phyloP scores from a whole-genome alignment of 177 flowering plant species.

The Vitis hybrid region DNA sequence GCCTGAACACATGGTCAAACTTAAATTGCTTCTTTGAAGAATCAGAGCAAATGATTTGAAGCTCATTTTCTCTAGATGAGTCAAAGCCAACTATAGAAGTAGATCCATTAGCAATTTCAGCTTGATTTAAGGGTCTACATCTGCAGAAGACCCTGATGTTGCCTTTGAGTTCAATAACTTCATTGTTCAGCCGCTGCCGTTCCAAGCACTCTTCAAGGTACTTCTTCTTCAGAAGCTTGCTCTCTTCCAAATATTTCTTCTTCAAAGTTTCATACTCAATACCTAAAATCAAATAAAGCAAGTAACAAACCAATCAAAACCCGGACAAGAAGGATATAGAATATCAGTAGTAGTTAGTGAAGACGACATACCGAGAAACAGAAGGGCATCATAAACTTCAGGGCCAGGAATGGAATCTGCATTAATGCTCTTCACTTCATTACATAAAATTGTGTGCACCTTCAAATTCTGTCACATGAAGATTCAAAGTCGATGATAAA shows the following conservation, averaged over 20 bases:
- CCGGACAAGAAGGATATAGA: neutral
- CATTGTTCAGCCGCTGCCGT: constrained; percentile 71
- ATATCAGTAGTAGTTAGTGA: neutral
- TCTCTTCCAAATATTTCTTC: constrained; percentile 37
- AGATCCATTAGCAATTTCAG: constrained; percentile 53
- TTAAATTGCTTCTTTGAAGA: constrained; percentile 75
- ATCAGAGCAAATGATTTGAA: constrained; percentile 63
- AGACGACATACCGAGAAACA: constrained; percentile 45
- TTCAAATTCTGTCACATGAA: constrained; percentile 42
- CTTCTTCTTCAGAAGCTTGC: too few species aligned
- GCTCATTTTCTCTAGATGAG: constrained; percentile 57
- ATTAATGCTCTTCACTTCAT: constrained; percentile 46
- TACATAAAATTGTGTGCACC: constrained; percentile 38
- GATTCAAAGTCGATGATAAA: neutral
- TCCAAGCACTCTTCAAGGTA: constrained; percentile 53
- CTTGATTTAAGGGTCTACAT: constrained; percentile 72
- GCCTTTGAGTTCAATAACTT: constrained; percentile 85
- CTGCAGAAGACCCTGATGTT: constrained; percentile 92
- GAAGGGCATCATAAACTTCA: constrained; percentile 39
- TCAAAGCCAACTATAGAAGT: constrained; percentile 61
- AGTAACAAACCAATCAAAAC: neutral
- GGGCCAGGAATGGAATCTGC: constrained; percentile 36
- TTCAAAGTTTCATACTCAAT: constrained; percentile 51
- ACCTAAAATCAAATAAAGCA: constrained; percentile 32
- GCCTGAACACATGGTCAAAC: constrained; percentile 81